Evolutionary conservation across 768 basidiomycete genomes (phyloP), one percentile per base, ranked within the genome.

Genomic region (Filobasidium floriforme): DNA sequence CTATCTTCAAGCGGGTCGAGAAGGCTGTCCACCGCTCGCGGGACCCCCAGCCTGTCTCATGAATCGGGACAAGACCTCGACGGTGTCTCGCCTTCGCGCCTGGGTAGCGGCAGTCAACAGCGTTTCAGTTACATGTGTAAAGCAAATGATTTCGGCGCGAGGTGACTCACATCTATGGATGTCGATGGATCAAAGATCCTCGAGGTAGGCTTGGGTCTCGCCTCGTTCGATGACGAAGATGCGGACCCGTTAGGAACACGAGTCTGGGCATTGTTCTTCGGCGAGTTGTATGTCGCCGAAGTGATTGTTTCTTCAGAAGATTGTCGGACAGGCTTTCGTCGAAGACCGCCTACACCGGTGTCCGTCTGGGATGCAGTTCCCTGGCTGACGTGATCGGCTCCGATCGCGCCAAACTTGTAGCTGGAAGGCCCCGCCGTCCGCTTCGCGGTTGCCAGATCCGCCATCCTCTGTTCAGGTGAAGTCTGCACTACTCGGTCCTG

Each of bases 121-220:
- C 46, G 46, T 15, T 22, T 62, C 37, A 22, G 26, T 28, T 11
- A 46, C 5, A 12, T 22, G 22, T 26, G 46, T 5, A 43, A 10
- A 63, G 51, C 46, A 40, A 19, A 24, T 14, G 12, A 49, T 3
- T 49, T 1, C 9, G 28, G 29, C 11, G 4, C 9, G 18, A 24
- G 10, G 15, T 3, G 3, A 59, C 63, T 65, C 32, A 65, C 63
- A 59, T 65, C 63, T 22, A 65, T 57, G 14, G 63, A 65, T 7
- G 63, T 65, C 14, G 54, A 22, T 1, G 63, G 63, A 65, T 65
- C 63, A 65, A 65, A 65, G 11, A 65, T 46, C 63, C 63, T 65
- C 14, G n/a, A 26, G 15, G 51, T 52, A 10, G 62, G 49, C 26
- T 41, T 32, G 19, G 59, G 32, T 29, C 29, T 57, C 26, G 54